Evolutionary conservation across 2,329 filamentous ascomycete species (phyloP).

Genomic region (Blumeriella jaapii): DNA sequence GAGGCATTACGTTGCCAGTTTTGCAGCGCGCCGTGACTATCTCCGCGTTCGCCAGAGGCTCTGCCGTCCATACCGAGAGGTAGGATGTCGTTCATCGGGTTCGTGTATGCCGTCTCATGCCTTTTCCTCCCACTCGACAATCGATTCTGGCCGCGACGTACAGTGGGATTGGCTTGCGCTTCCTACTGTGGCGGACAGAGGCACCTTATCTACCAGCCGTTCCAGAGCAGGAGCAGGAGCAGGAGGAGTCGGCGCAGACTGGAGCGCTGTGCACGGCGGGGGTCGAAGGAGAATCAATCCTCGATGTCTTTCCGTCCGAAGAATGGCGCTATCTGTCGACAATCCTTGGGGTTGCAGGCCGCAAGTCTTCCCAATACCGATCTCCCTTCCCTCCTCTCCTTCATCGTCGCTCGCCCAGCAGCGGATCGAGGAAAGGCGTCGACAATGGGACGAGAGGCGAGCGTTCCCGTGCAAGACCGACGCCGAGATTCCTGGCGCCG

Average conservation of each 20-base stretch:
- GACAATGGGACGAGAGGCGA: not conserved
- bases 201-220: too few species aligned
- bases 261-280: slow-evolving; percentile 1
- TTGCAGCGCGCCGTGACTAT: slow-evolving; percentile 24
- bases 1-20: slow-evolving; percentile 23
- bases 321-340: slow-evolving; percentile 4
- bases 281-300: not conserved
- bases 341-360: slow-evolving; percentile 9
- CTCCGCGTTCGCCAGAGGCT: slow-evolving; percentile 27
- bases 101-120: slow-evolving; percentile 20
- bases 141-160: too few species aligned
- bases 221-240: too few species aligned
- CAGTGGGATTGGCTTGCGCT: not conserved
- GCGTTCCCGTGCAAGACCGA: too few species aligned
- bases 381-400: slow-evolving; percentile 18
- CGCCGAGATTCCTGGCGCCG: slow-evolving; percentile 2
- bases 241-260: slow-evolving; percentile 7
- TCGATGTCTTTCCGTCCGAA: too few species aligned
- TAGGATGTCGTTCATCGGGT: slow-evolving; percentile 32
- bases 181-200: not conserved
- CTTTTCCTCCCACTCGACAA: slow-evolving; percentile 10
- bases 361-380: slow-evolving; percentile 22
- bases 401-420: slow-evolving; percentile 23
- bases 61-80: slow-evolving; percentile 37
- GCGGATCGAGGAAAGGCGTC: slow-evolving; percentile 5